Conservation (phyloP, 2,329 filamentous ascomycete genomes). For the Aspergillus caelatus region DNA sequence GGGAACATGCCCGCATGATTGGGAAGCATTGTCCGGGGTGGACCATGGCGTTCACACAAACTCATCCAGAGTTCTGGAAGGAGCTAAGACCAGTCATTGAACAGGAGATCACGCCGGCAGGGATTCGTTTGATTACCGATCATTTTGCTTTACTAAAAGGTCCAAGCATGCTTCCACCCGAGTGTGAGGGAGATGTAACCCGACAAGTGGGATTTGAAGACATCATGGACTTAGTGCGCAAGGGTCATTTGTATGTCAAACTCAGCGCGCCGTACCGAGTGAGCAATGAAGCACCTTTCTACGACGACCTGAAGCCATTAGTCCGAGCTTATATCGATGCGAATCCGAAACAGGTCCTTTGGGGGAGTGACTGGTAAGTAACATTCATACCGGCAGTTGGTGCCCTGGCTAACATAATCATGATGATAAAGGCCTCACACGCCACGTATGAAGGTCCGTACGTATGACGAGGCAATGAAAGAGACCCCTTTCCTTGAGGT, state of each 20-base stretch:
- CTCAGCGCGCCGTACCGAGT: conserved; percentile 44
- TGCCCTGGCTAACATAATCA: not conserved
- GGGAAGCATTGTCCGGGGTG: conserved; percentile 24
- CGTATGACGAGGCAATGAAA: conserved; percentile 34
- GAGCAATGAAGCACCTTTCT: conserved; percentile 32
- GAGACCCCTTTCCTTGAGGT: conserved; percentile 33
- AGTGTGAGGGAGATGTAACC: conserved; percentile 25
- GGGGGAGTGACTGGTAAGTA: conserved; percentile 44
- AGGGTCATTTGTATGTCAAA: conserved; percentile 41
- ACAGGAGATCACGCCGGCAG: conserved; percentile 19
- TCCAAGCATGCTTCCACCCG: conserved; percentile 32
- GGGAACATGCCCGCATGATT: conserved; percentile 30
- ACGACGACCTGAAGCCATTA: conserved; percentile 34
- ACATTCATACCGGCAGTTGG: not conserved
- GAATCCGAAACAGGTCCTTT: conserved; percentile 28
- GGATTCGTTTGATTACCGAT: conserved; percentile 38
- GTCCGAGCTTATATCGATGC: too few species aligned
- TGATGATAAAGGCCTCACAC: conserved; percentile 37
- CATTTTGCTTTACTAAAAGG: conserved; percentile 43
- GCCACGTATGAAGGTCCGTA: conserved; percentile 41
- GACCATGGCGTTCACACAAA: conserved; percentile 38
- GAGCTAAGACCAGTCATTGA: conserved; percentile 27
- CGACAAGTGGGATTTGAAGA: conserved; percentile 34
- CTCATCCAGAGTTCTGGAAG: conserved; percentile 34
- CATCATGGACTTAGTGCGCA: conserved; percentile 33